Base-by-base conservation (phyloP, 306 rosid genomes). In the Castanopsis chinensis region DNA sequence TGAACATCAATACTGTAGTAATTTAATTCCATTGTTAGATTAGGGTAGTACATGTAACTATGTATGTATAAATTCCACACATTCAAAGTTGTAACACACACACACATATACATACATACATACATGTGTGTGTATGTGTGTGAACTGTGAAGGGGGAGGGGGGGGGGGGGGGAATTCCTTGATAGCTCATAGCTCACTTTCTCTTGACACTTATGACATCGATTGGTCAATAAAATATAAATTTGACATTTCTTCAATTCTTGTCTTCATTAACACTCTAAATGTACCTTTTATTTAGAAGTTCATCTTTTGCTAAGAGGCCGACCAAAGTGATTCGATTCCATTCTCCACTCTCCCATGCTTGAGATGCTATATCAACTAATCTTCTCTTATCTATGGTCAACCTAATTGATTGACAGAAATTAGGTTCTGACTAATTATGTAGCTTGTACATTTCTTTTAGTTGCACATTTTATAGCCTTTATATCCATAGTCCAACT, bases 251-350 rank as follows among this genome's bases (percentile, higher is more conserved):
- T 53, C 69, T 55, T 76, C 41, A 82, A 79, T 91, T 86, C 90
- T 58, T 64, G 82, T 82, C 93, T 89, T 93, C 89, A 81, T 58
- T 74, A 70, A 79, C 54, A 93, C 95, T 78, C 93, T 69, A 76
- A 51, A 70, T 80, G 60, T 33, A 76, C 76, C 76, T 81, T 83
- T 77, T 65, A 75, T 58, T 74, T 49, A 73, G 79, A 76, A 76
- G 85, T 82, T 82, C 79, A 74, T 49, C 85, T 85, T 89, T 91
- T 79, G 72, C 19, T 64, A 79, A 84, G 93, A 92, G 98, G 98
- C 98, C 94, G 94, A 92, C 97, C 96, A 90, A 89, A 71, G 87
- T 71, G 91, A 94, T 94, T 90, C 96, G 89, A 88, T 94, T 94
- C 97, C 91, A 84, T 86, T 82, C 91, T 87, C 96, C 94, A 90